Evolutionary conservation across 2,329 filamentous ascomycete genomes (phyloP).

Genomic region (Alternaria angustiovoidea): DNA sequence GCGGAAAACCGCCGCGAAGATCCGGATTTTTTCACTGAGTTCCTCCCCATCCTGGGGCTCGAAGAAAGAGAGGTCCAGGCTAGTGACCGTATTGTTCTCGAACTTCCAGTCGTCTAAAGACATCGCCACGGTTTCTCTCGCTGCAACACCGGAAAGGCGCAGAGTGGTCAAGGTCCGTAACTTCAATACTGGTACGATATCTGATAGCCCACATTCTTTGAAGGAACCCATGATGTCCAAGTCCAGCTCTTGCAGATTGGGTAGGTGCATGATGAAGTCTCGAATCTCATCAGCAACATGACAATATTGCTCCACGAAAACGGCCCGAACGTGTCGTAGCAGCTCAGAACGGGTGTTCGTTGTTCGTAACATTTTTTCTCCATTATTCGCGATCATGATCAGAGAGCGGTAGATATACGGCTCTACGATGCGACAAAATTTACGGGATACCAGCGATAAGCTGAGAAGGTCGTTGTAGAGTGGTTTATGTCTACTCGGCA

Average conservation of each 20-base stretch:
- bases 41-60: conserved; percentile 1
- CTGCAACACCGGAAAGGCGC: neutral
- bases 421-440: conserved; percentile 14
- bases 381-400: neutral
- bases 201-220: neutral
- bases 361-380: neutral
- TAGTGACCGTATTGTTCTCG: conserved; percentile 8
- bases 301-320: neutral
- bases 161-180: conserved; percentile 8
- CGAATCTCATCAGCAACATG: neutral
- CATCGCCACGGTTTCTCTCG: neutral
- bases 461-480: conserved; percentile 9
- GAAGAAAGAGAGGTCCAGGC: conserved; percentile 13
- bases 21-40: conserved; percentile 3
- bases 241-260: conserved; percentile 10
- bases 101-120: conserved; percentile 6
- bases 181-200: conserved; percentile 6
- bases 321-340: neutral
- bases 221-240: neutral
- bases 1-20: conserved; percentile 9
- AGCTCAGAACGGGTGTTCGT: neutral
- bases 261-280: conserved; percentile 1
- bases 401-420: conserved; percentile 15
- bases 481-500: conserved; percentile 2
- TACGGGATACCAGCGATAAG: conserved; percentile 15